Conservation (phyloP, 768 basidiomycete species). For the Dioszegia crocea region DNA sequence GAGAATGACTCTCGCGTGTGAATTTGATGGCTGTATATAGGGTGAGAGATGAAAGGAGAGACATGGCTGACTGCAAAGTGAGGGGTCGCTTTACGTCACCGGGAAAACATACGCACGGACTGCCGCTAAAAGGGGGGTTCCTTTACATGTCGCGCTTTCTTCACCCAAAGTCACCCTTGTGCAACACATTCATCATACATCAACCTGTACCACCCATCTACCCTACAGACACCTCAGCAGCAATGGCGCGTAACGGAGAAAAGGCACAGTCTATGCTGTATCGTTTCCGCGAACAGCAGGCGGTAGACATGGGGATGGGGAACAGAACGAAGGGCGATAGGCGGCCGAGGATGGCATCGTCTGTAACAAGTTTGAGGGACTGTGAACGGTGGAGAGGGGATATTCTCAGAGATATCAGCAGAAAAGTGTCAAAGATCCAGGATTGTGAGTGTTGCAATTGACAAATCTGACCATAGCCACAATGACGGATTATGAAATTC, state of each 20-base stretch:
- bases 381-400: constrained; percentile 96
- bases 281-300: constrained; percentile 87
- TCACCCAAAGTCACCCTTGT: too few relatives aligned
- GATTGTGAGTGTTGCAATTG: constrained; percentile 61
- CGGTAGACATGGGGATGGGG: constrained; percentile 80
- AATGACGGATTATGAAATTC: constrained; percentile 88
- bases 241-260: constrained; percentile 89
- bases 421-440: constrained; percentile 97
- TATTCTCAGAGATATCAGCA: constrained; percentile 84
- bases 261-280: constrained; percentile 67
- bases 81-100: too few relatives aligned
- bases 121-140: too few relatives aligned
- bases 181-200: not conserved
- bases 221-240: constrained; percentile 5
- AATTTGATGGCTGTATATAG: too few relatives aligned
- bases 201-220: too few relatives aligned
- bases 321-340: constrained; percentile 70
- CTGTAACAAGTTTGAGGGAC: constrained; percentile 84
- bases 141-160: too few relatives aligned
- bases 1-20: too few relatives aligned
- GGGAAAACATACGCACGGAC: too few relatives aligned
- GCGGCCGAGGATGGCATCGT: constrained; percentile 86
- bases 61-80: too few relatives aligned
- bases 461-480: constrained; percentile 59
- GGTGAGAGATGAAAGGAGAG: too few relatives aligned